Base-by-base conservation (phyloP, 2,329 filamentous ascomycete species). In the Alternaria alternata region DNA sequence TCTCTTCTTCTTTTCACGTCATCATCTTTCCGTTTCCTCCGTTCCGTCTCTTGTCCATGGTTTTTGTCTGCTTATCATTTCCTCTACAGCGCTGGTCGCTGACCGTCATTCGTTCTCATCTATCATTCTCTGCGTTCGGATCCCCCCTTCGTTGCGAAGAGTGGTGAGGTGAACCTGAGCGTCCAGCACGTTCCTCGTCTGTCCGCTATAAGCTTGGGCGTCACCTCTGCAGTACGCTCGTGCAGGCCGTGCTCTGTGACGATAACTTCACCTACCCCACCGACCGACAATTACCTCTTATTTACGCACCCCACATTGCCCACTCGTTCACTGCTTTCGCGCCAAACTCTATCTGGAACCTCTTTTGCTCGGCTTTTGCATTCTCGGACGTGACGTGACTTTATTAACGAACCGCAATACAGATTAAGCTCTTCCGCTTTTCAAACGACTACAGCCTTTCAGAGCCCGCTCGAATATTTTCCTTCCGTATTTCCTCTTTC, bases 221-320 rank as follows among this genome's bases (percentile, higher is more conserved):
- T 44, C 38, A 30, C 46, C 51, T 46, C 24, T 39, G 36, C 42
- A 47, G 58, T 32, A 53, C 43, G 61, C 46, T 51, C 30, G 49
- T 39, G 18, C 56, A 61, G 57, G 32, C 64, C 66, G 64, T 67
- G 66, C 66, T 59, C 59, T 32, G 56, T 54, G 43, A 59, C 57
- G 54, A 67, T 54, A 57, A 44, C 61, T 59, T 62, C 62, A 57
- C 24, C 18, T 41, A 24, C 57, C 59, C 58, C 57, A 39, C 57
- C 47, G 49, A 24, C 22, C n/a, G 47, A 47, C 22, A 38, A 30
- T 42, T 41, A 24, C 32, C 39, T 24, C 44, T 20, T 12, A 7
- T 36, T 39, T 22, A 54, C 42, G 41, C 49, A 61, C 54, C 43
- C 51, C 43, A 12, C 34, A 14, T 16, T 22, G 22, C 57, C 28